Conservation (phyloP, 495 filamentous ascomycete species). For the Neurospora cerealis region DNA sequence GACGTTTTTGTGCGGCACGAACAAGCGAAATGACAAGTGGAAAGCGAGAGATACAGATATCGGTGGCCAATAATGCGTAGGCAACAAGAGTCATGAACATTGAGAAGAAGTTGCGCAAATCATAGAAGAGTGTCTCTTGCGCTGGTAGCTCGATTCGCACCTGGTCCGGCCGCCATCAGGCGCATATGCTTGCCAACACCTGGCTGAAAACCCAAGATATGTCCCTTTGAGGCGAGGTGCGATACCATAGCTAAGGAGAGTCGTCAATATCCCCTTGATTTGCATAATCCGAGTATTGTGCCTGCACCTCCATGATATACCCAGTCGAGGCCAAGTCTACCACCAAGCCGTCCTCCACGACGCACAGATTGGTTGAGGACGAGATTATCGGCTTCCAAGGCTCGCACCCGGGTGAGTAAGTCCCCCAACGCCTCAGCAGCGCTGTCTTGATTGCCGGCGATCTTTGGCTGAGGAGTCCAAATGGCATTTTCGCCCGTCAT, state of each 20-base stretch:
- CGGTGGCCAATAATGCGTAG: no score
- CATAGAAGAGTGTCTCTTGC: not conserved
- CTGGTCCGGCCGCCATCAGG: not conserved
- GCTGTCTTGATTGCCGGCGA: not conserved
- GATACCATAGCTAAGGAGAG: not conserved
- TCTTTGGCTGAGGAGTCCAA: not conserved
- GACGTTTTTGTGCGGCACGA: no score
- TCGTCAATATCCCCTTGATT: not conserved
- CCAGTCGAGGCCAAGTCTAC: no score
- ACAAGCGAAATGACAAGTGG: no score
- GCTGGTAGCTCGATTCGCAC: not conserved
- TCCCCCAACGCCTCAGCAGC: not conserved
- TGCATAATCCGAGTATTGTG: not conserved
- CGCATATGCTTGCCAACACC: not conserved
- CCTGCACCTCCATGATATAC: not conserved
- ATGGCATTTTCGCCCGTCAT: not conserved
- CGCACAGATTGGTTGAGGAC: not conserved
- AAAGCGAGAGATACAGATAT: no score
- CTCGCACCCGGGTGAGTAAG: not conserved
- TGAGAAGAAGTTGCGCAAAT: not conserved
- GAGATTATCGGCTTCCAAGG: not conserved
- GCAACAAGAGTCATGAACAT: accelerated
- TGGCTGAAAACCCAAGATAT: not conserved
- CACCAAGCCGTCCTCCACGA: no score
- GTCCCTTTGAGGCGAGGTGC: not conserved